Evolutionary conservation across 805 yeast genomes (phyloP).

Genomic region (Schizosaccharomyces lindneri): DNA sequence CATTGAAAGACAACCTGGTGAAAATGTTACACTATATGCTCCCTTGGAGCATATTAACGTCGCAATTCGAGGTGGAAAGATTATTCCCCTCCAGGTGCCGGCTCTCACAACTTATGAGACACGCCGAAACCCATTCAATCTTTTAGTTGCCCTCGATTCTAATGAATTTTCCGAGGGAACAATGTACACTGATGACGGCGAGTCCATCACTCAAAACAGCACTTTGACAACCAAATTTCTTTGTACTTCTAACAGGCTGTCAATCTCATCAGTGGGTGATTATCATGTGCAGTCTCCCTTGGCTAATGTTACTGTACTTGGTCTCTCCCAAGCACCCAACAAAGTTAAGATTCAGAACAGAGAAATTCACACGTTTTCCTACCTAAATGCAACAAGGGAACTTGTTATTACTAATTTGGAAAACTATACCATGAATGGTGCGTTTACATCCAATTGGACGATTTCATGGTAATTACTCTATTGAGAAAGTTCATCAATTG

Average conservation of each 20-base stretch:
- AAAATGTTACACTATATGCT: slow-evolving; percentile 13
- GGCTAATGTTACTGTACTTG: slow-evolving; percentile 3
- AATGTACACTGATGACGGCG: slow-evolving; percentile 57
- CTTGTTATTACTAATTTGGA: background rate
- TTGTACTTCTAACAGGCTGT: background rate
- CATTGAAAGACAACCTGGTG: slow-evolving; percentile 15
- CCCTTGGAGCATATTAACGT: slow-evolving; percentile 34
- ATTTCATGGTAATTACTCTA: background rate
- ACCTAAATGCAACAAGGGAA: background rate
- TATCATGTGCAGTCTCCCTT: background rate
- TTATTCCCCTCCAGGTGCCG: slow-evolving; percentile 33
- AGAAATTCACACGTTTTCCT: background rate
- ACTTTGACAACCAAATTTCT: background rate
- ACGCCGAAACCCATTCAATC: slow-evolving; percentile 46
- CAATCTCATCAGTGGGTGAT: background rate
- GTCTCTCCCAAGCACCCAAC: slow-evolving; percentile 1
- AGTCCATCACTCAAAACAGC: slow-evolving; percentile 15
- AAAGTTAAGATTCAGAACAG: background rate
- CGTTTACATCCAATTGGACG: background rate
- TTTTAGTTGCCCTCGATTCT: slow-evolving; percentile 28
- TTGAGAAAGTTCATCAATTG: background rate
- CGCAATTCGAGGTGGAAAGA: slow-evolving; percentile 38
- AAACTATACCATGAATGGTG: background rate
- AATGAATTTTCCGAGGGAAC: slow-evolving; percentile 23
- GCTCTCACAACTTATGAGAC: slow-evolving; percentile 30